Conservation (phyloP, 345 rosid species). For the Lagerstroemia speciosa region DNA sequence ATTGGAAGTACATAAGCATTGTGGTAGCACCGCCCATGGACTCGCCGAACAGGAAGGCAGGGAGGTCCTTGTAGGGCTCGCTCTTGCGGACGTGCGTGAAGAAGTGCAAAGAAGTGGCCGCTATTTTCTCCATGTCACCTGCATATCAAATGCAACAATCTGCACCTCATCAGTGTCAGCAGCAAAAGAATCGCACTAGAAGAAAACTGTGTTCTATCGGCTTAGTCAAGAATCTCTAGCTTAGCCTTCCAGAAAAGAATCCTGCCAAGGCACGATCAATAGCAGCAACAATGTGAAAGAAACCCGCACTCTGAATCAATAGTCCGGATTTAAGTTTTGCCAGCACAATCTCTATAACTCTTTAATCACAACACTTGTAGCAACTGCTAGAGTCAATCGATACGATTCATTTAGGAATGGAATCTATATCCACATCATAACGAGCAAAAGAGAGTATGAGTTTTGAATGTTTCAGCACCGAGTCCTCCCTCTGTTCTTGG, state of each 20-base stretch:
- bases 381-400: not conserved
- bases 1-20: constrained; percentile 87
- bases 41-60: constrained; percentile 83
- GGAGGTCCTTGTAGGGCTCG: constrained; percentile 62
- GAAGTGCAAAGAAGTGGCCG: constrained; percentile 73
- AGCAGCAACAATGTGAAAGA: no score
- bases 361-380: not conserved
- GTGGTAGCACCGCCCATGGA: constrained; percentile 90
- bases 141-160: not conserved
- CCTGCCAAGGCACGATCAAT: not conserved
- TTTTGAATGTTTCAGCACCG: no score
- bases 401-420: not conserved
- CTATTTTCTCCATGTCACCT: constrained; percentile 89
- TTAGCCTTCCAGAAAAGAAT: not conserved
- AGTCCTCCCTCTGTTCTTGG: no score
- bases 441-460: no score
- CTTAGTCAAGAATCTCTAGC: not conserved
- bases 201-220: not conserved
- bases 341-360: not conserved
- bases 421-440: no score
- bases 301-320: no score
- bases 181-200: not conserved
- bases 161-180: not conserved
- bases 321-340: not conserved
- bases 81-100: constrained; percentile 67